Percentiles rank a stretch among this genome's conserved stretches.
These are phyloP conservation scores for Lichtheimia hyalospora DNA, from an alignment of 371 early-diverging fungal species.

Conservation along the genomic window DNA sequence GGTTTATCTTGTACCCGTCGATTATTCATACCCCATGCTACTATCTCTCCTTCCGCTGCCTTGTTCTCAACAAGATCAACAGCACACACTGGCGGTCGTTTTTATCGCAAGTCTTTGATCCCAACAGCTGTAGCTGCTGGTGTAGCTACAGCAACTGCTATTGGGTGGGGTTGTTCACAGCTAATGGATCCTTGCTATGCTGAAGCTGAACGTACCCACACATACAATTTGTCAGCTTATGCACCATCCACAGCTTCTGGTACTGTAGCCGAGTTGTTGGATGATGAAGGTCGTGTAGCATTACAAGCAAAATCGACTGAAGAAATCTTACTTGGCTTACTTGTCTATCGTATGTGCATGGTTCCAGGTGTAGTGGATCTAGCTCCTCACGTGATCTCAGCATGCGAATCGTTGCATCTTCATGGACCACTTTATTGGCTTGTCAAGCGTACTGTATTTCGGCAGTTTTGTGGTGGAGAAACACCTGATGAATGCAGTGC, in stretches of 20 bases:
- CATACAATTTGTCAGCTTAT: too few relatives aligned
- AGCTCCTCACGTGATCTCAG: constrained; percentile 42
- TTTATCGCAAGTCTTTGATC: too few relatives aligned
- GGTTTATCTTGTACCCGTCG: not conserved
- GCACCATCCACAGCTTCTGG: too few relatives aligned
- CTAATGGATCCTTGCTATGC: too few relatives aligned
- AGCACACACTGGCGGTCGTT: too few relatives aligned
- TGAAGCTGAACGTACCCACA: too few relatives aligned
- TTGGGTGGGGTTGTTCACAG: too few relatives aligned
- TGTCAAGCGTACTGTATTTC: constrained; percentile 83
- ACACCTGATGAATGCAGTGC: constrained; percentile 80
- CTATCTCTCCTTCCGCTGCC: too few relatives aligned
- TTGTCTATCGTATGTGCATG: constrained; percentile 36
- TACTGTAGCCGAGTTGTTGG: constrained; percentile 25
- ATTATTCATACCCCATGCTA: too few relatives aligned
- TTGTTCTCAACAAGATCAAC: too few relatives aligned
- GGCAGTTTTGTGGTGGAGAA: constrained; percentile 95
- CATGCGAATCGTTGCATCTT: constrained; percentile 60
- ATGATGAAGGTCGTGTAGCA: constrained; percentile 44
- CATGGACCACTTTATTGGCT: constrained; percentile 62
- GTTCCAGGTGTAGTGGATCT: constrained; percentile 31
- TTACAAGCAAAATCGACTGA: constrained; percentile 47
- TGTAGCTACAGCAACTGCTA: too few relatives aligned
- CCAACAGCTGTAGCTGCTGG: too few relatives aligned
- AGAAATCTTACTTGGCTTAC: constrained; percentile 26